Percentiles rank a stretch among this genome's conserved stretches.
These are phyloP conservation scores for Yamagishiella unicocca DNA, from an alignment of 139 green algal species.

Conservation along the genomic window DNA sequence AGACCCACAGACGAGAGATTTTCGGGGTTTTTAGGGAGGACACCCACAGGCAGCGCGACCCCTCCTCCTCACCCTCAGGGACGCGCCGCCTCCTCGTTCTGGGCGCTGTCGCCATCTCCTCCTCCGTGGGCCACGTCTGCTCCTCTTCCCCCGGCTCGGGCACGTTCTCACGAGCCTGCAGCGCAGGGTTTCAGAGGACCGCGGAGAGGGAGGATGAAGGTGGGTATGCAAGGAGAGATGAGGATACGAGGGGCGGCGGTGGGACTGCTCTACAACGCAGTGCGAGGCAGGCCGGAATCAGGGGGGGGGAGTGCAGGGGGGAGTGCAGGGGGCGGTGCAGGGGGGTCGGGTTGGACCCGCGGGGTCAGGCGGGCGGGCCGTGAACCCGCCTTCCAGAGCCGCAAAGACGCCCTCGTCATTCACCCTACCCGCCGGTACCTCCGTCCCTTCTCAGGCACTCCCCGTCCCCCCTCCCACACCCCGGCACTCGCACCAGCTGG, in stretches of 20 bases:
- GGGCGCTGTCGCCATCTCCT: conserved; percentile 75
- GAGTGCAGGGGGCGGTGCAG: too few species aligned
- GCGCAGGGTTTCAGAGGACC: not conserved
- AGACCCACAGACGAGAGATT: too few species aligned
- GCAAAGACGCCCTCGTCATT: too few species aligned
- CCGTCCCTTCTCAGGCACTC: not conserved
- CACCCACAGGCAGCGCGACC: not conserved
- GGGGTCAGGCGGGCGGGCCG: too few species aligned
- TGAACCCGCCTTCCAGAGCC: too few species aligned
- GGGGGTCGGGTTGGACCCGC: too few species aligned
- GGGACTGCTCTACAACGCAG: too few species aligned
- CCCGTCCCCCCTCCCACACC: not conserved
- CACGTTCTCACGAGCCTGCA: conserved; percentile 75
- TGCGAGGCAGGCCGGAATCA: too few species aligned
- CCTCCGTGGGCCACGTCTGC: conserved; percentile 95
- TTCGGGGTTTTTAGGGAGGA: not conserved
- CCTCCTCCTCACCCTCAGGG: conserved; percentile 50
- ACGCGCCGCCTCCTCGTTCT: conserved; percentile 52
- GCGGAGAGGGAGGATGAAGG: too few species aligned
- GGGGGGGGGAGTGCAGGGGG: too few species aligned
- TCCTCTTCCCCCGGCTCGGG: conserved; percentile 68
- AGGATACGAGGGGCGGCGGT: too few species aligned
- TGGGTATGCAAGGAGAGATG: too few species aligned
- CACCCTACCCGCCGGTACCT: not conserved
- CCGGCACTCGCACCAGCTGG: conserved; percentile 45